Evolutionary conservation across 176 grass and related monocot genomes (phyloP).

Genomic region (Avena atlantica): DNA sequence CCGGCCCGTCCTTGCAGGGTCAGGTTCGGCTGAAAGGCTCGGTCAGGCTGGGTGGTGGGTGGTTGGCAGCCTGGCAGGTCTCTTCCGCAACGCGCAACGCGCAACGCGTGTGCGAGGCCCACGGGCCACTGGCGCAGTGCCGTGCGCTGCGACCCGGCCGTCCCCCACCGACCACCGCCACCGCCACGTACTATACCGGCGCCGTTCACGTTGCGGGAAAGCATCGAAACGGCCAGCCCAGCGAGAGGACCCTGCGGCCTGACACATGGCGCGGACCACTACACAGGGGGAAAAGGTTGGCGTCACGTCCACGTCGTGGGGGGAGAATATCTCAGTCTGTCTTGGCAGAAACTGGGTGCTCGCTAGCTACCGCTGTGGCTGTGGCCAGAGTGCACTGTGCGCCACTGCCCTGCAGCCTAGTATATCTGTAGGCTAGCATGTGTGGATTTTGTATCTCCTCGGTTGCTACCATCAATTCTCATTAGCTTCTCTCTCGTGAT

Average conservation of each 20-base stretch:
- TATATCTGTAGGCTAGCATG: not conserved
- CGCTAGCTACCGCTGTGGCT: not conserved
- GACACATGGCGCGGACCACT: not conserved
- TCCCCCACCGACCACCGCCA: not conserved
- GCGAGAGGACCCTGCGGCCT: not conserved
- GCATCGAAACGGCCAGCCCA: not conserved
- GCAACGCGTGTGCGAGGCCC: not conserved
- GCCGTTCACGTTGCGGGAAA: not conserved
- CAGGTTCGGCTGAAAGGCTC: not conserved
- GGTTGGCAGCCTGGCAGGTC: too few species aligned
- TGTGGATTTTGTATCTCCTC: not conserved
- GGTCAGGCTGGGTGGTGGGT: slow-evolving; percentile 2
- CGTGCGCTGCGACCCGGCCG: not conserved
- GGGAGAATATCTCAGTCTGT: not conserved
- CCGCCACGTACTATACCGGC: not conserved
- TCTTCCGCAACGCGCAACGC: not conserved
- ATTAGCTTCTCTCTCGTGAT: too few species aligned
- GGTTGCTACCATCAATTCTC: not conserved
- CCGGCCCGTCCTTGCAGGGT: not conserved
- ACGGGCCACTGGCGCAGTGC: not conserved
- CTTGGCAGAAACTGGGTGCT: not conserved
- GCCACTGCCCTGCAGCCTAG: not conserved
- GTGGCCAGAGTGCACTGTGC: not conserved
- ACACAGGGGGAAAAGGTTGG: not conserved
- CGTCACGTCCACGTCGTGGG: not conserved